Conservation (phyloP, 2,329 filamentous ascomycete species). For the Cytospora piceae region DNA sequence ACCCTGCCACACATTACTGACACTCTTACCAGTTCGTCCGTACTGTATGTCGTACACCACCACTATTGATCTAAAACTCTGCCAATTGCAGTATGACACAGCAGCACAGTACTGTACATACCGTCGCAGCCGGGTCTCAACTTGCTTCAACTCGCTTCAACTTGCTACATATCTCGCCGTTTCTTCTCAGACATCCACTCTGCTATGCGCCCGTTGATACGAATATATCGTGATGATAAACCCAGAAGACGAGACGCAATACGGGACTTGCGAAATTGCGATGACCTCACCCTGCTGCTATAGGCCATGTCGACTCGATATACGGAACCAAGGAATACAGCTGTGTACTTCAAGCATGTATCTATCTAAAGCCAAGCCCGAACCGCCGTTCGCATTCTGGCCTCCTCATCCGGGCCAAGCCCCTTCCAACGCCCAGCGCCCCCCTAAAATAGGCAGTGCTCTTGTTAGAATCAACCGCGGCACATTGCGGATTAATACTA, state of each 20-base stretch:
- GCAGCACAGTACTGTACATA: not conserved
- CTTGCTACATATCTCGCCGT: not conserved
- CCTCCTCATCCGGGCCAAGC: constrained; percentile 6
- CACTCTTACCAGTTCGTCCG: no score
- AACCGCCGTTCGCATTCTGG: not conserved
- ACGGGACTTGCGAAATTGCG: constrained; percentile 28
- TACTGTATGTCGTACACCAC: not conserved
- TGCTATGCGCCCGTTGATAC: not conserved
- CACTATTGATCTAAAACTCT: not conserved
- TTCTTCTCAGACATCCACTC: not conserved
- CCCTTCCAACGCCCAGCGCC: constrained; percentile 4
- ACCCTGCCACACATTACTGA: not conserved
- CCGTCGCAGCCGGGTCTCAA: not conserved
- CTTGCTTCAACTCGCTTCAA: no score
- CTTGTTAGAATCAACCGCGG: constrained; percentile 2
- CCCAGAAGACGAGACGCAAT: constrained; percentile 17
- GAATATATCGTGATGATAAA: not conserved
- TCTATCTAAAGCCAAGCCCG: not conserved
- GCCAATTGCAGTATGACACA: not conserved
- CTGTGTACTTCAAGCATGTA: not conserved
- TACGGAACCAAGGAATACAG: no score
- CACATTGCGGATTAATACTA: constrained; percentile 5
- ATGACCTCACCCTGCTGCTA: constrained; percentile 25
- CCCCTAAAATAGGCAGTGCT: constrained; percentile 14
- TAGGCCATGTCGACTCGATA: not conserved